phyloP scores from a whole-genome alignment of 2,329 filamentous ascomycete species.

The Talaromyces islandicus region DNA sequence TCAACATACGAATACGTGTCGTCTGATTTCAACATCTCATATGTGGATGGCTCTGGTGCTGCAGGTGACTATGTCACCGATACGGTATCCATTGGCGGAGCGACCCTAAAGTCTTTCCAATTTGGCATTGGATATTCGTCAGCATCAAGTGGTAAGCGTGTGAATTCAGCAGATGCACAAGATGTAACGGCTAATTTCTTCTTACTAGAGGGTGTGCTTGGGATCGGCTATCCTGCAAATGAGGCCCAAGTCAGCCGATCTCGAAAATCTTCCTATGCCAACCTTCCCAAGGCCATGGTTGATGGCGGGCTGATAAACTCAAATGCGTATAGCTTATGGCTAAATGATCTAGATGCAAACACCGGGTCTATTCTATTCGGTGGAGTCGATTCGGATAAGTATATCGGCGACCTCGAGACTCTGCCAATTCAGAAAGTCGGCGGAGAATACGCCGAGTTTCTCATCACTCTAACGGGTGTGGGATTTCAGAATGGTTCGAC shows the following conservation, averaged over 20 bases:
- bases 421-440: slow-evolving; percentile 57
- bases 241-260: slow-evolving; percentile 54
- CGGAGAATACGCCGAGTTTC: slow-evolving; percentile 55
- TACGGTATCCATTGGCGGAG: slow-evolving; percentile 52
- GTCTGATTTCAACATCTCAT: slow-evolving; percentile 78
- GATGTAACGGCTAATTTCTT: neutral
- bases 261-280: slow-evolving; percentile 53
- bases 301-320: slow-evolving; percentile 56
- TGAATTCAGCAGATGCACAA: neutral
- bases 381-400: slow-evolving; percentile 64
- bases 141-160: slow-evolving; percentile 36
- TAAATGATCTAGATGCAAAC: slow-evolving; percentile 63
- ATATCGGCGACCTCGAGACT: slow-evolving; percentile 56
- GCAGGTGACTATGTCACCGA: slow-evolving; percentile 76
- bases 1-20: slow-evolving; percentile 70
- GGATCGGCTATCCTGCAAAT: slow-evolving; percentile 74
- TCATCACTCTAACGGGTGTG: slow-evolving; percentile 62
- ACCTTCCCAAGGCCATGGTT: slow-evolving; percentile 62
- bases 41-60: slow-evolving; percentile 74
- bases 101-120: slow-evolving; percentile 47
- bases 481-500: slow-evolving; percentile 26
- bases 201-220: slow-evolving; percentile 66
- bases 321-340: slow-evolving; percentile 67
- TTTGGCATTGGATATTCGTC: slow-evolving; percentile 56
- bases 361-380: slow-evolving; percentile 68